Evolutionary conservation across 257 asterid species (phyloP), one percentile per base, ranked within the genome.

Genomic region (Rhazya stricta): DNA sequence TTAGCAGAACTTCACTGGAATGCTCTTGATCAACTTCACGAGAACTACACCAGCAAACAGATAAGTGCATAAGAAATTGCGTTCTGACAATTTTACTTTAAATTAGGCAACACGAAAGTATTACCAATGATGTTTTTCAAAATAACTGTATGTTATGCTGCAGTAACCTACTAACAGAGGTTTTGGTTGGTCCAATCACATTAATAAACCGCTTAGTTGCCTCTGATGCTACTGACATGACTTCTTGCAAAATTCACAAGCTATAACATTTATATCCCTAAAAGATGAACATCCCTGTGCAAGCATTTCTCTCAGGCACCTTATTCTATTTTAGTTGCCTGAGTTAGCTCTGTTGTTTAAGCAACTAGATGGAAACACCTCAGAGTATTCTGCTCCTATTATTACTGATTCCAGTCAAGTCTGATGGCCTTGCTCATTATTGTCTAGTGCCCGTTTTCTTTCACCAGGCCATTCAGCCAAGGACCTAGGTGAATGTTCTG

Each of bases 1-100:
- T 30, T 19, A 6, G 32, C 10, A 12, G 2, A 23, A 34, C 12
- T 72, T 37, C 8, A 5, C 77, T 73, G 32, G 70, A 45, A 48
- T 74, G 37, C 51, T 36, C 23, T 21, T 32, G 25, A 65, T 74
- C n/a, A 74, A n/a, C 78, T 46, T 74, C 67, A 66, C 46, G 11
- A 50, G 13, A 71, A 65, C 73, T 66, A 65, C 41, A 21, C 10
- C 23, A 19, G 63, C 23, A 48, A 29, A 30, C 58, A 51, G 21
- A 51, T 21, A 62, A 32, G 15, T 16, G 41, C 48, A 46, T 5
- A 56, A 75, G 51, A 37, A 51, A 62, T 9, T 43, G 50, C 11
- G 39, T 56, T 41, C 67, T n/a, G 23, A 16, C 30, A 45, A 69
- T 68, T 19, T 43, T 6, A 5, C 27, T 5, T 9, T 4, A 3